Conservation (phyloP, 1,284 basidiomycete species). For the Tylopilus sp. region DNA sequence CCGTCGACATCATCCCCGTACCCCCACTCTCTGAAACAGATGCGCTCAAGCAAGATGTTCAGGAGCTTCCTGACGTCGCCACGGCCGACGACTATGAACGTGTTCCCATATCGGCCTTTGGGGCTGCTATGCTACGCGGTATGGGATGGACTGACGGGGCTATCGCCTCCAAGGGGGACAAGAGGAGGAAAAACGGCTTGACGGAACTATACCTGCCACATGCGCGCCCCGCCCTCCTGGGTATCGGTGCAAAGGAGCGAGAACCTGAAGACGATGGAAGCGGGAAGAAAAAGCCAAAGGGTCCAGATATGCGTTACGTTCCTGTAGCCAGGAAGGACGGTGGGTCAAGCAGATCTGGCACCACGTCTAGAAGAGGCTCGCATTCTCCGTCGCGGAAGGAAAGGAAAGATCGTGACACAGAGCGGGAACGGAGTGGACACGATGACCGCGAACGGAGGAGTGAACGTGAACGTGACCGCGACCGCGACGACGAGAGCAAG, state of each 20-base stretch:
- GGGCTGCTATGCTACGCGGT: constrained; percentile 92
- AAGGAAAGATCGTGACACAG: constrained; percentile 12
- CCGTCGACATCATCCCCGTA: constrained; percentile 66
- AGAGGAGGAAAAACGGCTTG: constrained; percentile 64
- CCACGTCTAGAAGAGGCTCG: constrained; percentile 38
- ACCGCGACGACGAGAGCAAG: constrained; percentile 19
- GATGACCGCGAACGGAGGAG: constrained; percentile 43
- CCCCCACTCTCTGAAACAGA: constrained; percentile 77
- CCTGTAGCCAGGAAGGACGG: constrained; percentile 77
- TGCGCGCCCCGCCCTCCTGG: constrained; percentile 85
- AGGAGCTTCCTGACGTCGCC: constrained; percentile 80
- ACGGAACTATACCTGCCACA: constrained; percentile 86
- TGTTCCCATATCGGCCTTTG: constrained; percentile 94
- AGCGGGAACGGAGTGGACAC: constrained; percentile 17
- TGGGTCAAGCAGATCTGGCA: constrained; percentile 33
- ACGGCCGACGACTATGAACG: constrained; percentile 90
- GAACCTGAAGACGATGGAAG: constrained; percentile 75
- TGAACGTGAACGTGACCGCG: constrained; percentile 37
- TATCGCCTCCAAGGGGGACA: constrained; percentile 64
- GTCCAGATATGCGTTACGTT: constrained; percentile 74
- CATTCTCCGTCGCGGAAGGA: constrained; percentile 41
- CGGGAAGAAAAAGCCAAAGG: constrained; percentile 55
- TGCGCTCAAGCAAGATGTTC: constrained; percentile 84
- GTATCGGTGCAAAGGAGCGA: constrained; percentile 91
- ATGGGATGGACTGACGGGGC: constrained; percentile 97